These are phyloP conservation scores for Graphilbum sp. DNA, from an alignment of 2,329 filamentous ascomycete species.

Conservation along the genomic window DNA sequence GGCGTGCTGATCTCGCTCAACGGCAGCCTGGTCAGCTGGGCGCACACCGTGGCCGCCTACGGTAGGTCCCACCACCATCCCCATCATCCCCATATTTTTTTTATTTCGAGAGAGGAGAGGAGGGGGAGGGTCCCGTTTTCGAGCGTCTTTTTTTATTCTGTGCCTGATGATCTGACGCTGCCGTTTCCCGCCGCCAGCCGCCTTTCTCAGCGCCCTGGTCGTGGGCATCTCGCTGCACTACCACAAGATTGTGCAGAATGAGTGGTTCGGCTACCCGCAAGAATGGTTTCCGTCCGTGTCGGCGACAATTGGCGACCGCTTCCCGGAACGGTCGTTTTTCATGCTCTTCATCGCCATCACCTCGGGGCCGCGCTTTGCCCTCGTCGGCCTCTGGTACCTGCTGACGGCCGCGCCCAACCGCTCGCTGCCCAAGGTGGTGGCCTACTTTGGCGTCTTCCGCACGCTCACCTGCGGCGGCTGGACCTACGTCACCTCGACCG, in stretches of 20 bases:
- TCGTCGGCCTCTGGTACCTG: slow-evolving; percentile 85
- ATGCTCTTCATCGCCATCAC: slow-evolving; percentile 96
- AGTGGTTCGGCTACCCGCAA: slow-evolving; percentile 83
- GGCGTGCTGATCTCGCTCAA: slow-evolving; percentile 50
- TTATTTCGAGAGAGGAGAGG: too few species aligned
- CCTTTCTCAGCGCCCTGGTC: slow-evolving; percentile 73
- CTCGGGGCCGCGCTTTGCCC: slow-evolving; percentile 78
- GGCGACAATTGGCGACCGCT: slow-evolving; percentile 90
- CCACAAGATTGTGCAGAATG: slow-evolving; percentile 93
- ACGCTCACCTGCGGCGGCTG: slow-evolving; percentile 92
- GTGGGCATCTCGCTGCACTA: slow-evolving; percentile 76
- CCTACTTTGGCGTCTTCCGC: slow-evolving; percentile 64
- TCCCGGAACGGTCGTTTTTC: slow-evolving; percentile 92
- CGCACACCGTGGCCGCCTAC: slow-evolving; percentile 74
- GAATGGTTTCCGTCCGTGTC: slow-evolving; percentile 97
- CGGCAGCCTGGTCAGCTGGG: slow-evolving; percentile 80
- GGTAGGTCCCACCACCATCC: slow-evolving; percentile 26
- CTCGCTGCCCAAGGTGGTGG: slow-evolving; percentile 65
- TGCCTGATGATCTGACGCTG: neutral
- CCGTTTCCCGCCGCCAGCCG: slow-evolving; percentile 30
- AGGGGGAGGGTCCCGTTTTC: neutral
- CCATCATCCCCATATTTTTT: too few species aligned
- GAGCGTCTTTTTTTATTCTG: neutral
- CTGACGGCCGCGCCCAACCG: slow-evolving; percentile 63
- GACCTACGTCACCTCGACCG: slow-evolving; percentile 97